Percentiles rank a stretch among this genome's conserved stretches.
These are phyloP conservation scores for Xylaria sp. DNA, from an alignment of 2,329 filamentous ascomycete genomes.

Conservation along the genomic window DNA sequence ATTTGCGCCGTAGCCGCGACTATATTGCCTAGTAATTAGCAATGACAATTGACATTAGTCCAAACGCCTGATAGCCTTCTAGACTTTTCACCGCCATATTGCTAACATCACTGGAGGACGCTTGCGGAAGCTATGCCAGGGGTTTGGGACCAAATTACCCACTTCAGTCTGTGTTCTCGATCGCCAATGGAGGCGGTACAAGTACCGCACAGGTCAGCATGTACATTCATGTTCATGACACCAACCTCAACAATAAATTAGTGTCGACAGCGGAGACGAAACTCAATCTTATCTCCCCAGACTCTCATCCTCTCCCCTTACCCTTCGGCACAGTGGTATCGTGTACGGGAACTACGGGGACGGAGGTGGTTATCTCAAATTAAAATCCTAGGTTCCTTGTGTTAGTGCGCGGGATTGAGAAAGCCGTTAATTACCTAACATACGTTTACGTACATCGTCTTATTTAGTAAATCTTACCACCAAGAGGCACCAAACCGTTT, in stretches of 20 bases:
- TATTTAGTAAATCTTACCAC: not conserved
- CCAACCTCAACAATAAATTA: slow-evolving; percentile 12
- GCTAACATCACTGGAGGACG: slow-evolving; percentile 6
- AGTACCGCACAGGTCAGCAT: slow-evolving; percentile 28
- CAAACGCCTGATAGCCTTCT: slow-evolving; percentile 1
- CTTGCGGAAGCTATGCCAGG: slow-evolving; percentile 13
- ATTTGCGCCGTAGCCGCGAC: slow-evolving; percentile 5
- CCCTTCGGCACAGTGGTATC: slow-evolving; percentile 23
- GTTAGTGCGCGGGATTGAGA: slow-evolving; percentile 5
- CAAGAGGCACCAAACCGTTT: not conserved
- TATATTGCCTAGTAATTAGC: slow-evolving; percentile 1
- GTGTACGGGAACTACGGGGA: slow-evolving; percentile 15
- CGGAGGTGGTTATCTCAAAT: slow-evolving; percentile 22
- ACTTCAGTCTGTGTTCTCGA: slow-evolving; percentile 15
- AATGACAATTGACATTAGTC: slow-evolving; percentile 2
- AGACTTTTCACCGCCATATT: slow-evolving; percentile 23
- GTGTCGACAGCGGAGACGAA: slow-evolving; percentile 13
- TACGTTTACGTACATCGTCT: slow-evolving; percentile 4
- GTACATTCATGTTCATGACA: slow-evolving; percentile 11
- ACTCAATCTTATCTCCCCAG: slow-evolving; percentile 12
- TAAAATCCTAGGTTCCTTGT: not conserved
- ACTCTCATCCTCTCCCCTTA: slow-evolving; percentile 16
- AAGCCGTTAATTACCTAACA: not conserved
- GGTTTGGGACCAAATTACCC: slow-evolving; percentile 24
- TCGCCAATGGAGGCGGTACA: slow-evolving; percentile 15